Base-by-base conservation (phyloP, 2,329 filamentous ascomycete genomes). In the Diaporthe amygdali region DNA sequence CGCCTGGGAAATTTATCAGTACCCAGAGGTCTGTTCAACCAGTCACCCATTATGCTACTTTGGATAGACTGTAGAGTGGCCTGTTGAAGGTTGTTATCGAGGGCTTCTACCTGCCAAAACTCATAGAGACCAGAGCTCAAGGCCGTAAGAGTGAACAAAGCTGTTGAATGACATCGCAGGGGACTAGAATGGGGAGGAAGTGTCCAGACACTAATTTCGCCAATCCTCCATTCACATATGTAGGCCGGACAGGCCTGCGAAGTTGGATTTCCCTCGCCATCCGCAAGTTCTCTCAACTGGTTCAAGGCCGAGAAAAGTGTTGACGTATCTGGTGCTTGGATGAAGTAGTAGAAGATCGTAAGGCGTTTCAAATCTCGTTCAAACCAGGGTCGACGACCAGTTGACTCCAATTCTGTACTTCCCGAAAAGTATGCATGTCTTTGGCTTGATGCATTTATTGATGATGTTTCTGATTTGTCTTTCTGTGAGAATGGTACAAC, bases 241-340 rank as follows among this genome's bases (percentile, higher is more conserved):
- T 1, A 25, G 3, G 0, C 3, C 6, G 12, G 1, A 8, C 1
- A 1, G 6, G 39, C 10, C 9, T 0, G 0, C 52, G 32, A 56
- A 9, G 6, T 3, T 7, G 34, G 17, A 8, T 56, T 9, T 2
- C 0, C 2, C 2, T 44, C 25, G 20, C 6, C 9, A 2, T 5
- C 2, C 1, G 30, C 2, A 2, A 61, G 27, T 1, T 32, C 4
- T 3, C 25, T n/a, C 17, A 46, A 5, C 5, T 61, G 39, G 5
- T 10, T 1, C 2, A 46, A 7, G 9, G 17, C 14, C 0, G 15
- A 3, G 2, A 44, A 30, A 3, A 61, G 17, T 4, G 1, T n/a
- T n/a, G 25, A 8, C 5, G 10, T 32, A 22, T 46, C 25, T 17
- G 27, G 9, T 17, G 12, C 4, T 2, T 10, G 7, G 3, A 1